These are phyloP conservation scores for Lunularia cruciata DNA, from an alignment of 225 moss, liverwort and hornwort species.

Conservation along the genomic window DNA sequence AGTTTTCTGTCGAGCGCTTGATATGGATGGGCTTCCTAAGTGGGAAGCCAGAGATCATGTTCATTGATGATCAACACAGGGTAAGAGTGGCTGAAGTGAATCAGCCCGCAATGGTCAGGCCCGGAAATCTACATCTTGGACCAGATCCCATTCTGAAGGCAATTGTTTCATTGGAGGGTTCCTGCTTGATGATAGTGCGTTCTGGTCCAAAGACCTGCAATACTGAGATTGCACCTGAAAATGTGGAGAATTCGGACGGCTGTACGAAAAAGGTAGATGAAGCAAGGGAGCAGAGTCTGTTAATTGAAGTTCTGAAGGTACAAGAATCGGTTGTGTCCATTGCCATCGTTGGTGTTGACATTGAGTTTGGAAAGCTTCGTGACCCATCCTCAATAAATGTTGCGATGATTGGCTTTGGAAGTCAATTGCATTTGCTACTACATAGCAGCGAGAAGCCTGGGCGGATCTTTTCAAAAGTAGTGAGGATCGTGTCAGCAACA, in stretches of 20 bases:
- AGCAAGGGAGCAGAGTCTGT: neutral
- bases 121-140: conserved; percentile 4
- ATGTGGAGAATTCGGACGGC: no score
- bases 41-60: conserved; percentile 47
- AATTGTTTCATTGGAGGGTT: neutral
- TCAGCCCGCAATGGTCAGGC: conserved; percentile 40
- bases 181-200: conserved; percentile 37
- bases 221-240: neutral
- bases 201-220: neutral
- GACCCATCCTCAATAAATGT: conserved; percentile 18
- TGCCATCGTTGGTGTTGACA: conserved; percentile 22
- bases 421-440: neutral
- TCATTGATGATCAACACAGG: conserved; percentile 38
- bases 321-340: conserved; percentile 32
- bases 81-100: conserved; percentile 46
- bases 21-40: conserved; percentile 60
- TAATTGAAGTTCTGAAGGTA: conserved; percentile 45
- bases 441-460: neutral
- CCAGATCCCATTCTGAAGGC: neutral
- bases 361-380: neutral
- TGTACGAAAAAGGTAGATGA: neutral
- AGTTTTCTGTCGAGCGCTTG: neutral
- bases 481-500: neutral
- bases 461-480: neutral
- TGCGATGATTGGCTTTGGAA: conserved; percentile 19